A percentile compares a stretch with the other conserved stretches of the same genome.
Conservation (phyloP, 257 asterid genomes). For the Primulina tabacum region DNA sequence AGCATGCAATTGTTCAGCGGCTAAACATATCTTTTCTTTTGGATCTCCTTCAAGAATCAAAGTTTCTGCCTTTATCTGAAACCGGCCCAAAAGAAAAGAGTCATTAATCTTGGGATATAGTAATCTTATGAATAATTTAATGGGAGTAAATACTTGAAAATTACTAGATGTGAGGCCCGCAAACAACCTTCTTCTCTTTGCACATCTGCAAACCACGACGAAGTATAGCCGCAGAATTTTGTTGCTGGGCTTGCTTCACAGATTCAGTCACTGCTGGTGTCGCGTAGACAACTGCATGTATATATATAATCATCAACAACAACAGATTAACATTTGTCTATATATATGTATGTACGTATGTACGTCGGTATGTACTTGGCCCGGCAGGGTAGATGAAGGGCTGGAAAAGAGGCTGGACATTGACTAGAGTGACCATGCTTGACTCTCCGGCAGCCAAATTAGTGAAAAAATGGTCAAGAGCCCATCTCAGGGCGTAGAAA, state of each 20-base stretch:
- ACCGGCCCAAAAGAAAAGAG: no score
- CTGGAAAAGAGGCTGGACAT: conserved; percentile 49
- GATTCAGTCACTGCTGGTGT: conserved; percentile 45
- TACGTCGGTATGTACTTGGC: conserved; percentile 33
- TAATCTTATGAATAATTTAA: no score
- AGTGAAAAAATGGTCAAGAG: conserved; percentile 38
- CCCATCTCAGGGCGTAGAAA: conserved; percentile 62
- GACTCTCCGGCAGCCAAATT: conserved; percentile 4
- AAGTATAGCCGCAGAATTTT: conserved; percentile 45
- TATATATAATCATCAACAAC: neutral
- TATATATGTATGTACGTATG: no score
- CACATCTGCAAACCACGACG: conserved; percentile 55
- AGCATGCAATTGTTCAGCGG: conserved; percentile 54
- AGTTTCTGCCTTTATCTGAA: conserved; percentile 63
- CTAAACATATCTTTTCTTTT: conserved; percentile 61
- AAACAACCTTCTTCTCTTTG: conserved; percentile 44
- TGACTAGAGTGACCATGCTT: conserved; percentile 36
- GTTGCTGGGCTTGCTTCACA: conserved; percentile 53
- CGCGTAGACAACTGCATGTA: conserved; percentile 41
- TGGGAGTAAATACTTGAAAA: no score
- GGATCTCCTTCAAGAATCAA: conserved; percentile 68
- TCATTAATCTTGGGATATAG: no score
- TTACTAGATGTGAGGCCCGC: no score
- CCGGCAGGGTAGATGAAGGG: conserved; percentile 63
- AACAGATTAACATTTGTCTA: neutral